A percentile compares a stretch with the other conserved stretches of the same genome.
phyloP scores from a whole-genome alignment of 192 early-diverging fungal genomes.

The Coemansia sp. region DNA sequence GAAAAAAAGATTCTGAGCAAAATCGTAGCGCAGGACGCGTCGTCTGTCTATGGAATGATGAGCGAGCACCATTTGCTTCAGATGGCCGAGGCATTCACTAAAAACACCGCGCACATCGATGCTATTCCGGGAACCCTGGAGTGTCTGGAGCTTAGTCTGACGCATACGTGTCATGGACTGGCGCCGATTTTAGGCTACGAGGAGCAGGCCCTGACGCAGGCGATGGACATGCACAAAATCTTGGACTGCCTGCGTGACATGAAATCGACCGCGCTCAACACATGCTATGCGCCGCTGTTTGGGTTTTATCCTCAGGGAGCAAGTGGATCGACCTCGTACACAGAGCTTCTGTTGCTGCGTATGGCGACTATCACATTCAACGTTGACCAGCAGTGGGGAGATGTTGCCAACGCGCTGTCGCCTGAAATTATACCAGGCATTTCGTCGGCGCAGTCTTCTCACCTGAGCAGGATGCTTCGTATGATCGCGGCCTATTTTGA shows the following conservation, averaged over 20 bases:
- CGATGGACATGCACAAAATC: constrained; percentile 47
- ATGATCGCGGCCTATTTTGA: constrained; percentile 30
- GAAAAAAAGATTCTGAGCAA: constrained; percentile 39
- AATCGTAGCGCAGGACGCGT: constrained; percentile 40
- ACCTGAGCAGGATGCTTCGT: constrained; percentile 20
- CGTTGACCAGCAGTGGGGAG: constrained; percentile 35
- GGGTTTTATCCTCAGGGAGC: constrained; percentile 32
- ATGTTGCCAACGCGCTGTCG: constrained; percentile 13
- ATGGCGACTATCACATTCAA: constrained; percentile 43
- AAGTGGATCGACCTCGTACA: constrained; percentile 16
- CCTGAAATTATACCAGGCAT: constrained; percentile 21
- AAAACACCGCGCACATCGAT: constrained; percentile 6
- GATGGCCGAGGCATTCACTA: constrained; percentile 17
- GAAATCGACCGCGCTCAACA: constrained; percentile 28
- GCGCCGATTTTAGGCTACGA: constrained; percentile 47
- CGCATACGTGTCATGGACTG: constrained; percentile 38
- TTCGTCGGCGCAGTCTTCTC: constrained; percentile 10
- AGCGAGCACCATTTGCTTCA: constrained; percentile 44
- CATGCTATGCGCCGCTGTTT: constrained; percentile 31
- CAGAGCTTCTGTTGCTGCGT: constrained; percentile 32
- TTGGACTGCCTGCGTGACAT: constrained; percentile 38
- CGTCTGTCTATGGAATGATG: constrained; percentile 55
- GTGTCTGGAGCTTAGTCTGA: constrained; percentile 24
- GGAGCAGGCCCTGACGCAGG: constrained; percentile 42
- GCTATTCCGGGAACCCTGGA: constrained; percentile 19